Evolutionary conservation across 768 basidiomycete species (phyloP).

Genomic region (Fistulinella prunicolor): DNA sequence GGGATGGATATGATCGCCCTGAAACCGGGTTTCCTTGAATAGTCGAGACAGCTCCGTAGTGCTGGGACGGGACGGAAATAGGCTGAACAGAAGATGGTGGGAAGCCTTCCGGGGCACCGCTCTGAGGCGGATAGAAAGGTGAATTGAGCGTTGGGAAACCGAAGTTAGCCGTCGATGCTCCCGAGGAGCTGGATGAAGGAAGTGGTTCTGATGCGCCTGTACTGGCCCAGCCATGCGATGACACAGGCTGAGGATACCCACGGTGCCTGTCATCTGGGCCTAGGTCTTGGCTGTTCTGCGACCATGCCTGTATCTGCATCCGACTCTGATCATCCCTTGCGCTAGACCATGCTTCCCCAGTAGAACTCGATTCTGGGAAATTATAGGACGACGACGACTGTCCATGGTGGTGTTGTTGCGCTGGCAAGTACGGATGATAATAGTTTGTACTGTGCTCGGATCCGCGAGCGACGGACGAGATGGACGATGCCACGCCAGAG

Average conservation of each 20-base stretch:
- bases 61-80: slow-evolving; percentile 27
- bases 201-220: slow-evolving; percentile 23
- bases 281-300: slow-evolving; percentile 24
- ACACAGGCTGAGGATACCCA: slow-evolving; percentile 26
- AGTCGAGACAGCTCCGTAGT: slow-evolving; percentile 26
- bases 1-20: slow-evolving; percentile 27
- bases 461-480: slow-evolving; percentile 25
- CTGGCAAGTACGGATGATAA: slow-evolving; percentile 25
- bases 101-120: slow-evolving; percentile 32
- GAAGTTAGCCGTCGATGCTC: slow-evolving; percentile 24
- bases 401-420: slow-evolving; percentile 25
- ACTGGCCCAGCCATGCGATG: slow-evolving; percentile 27
- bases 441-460: slow-evolving; percentile 23
- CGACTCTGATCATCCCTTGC: slow-evolving; percentile 23
- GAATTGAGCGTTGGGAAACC: slow-evolving; percentile 54
- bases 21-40: slow-evolving; percentile 21
- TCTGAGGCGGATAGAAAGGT: slow-evolving; percentile 51
- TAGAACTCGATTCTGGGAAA: slow-evolving; percentile 17
- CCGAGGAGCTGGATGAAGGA: slow-evolving; percentile 21
- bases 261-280: slow-evolving; percentile 26
- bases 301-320: slow-evolving; percentile 23
- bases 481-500: slow-evolving; percentile 13
- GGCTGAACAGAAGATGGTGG: slow-evolving; percentile 33
- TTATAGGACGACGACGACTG: slow-evolving; percentile 16
- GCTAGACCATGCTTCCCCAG: slow-evolving; percentile 21